Evolutionary conservation across 2,329 filamentous ascomycete species (phyloP).

Genomic region (Ilyonectria robusta): DNA sequence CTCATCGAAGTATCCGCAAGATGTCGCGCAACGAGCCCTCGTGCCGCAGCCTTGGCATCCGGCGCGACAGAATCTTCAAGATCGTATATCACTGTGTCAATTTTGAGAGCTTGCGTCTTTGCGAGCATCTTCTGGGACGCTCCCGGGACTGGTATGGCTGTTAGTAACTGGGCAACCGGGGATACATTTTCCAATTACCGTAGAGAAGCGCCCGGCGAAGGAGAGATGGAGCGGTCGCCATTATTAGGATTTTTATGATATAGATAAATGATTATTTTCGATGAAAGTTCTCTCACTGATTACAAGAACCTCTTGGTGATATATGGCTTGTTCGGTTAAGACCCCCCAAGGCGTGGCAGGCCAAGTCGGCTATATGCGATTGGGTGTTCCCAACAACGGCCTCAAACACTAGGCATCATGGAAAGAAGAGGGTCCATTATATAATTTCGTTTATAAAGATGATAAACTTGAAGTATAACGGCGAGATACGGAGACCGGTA

Average conservation of each 20-base stretch:
- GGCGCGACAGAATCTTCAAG: constrained; percentile 28
- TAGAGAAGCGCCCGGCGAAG: constrained; percentile 16
- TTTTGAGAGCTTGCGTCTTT: constrained; percentile 5
- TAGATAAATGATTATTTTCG: no score
- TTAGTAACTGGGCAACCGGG: neutral
- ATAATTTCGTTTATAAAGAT: no score
- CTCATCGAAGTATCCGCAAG: constrained; percentile 11
- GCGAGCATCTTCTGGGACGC: constrained; percentile 27
- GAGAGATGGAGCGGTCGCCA: neutral
- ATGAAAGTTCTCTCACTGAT: no score
- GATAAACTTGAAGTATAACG: no score
- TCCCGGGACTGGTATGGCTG: constrained; percentile 22
- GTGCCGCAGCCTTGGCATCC: constrained; percentile 4
- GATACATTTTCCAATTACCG: neutral
- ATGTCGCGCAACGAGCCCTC: constrained; percentile 16
- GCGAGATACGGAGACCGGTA: neutral
- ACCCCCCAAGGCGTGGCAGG: neutral
- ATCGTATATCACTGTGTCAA: constrained; percentile 27
- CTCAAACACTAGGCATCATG: no score
- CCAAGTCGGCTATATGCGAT: neutral
- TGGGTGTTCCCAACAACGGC: neutral
- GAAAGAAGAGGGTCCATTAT: no score
- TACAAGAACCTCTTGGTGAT: neutral
- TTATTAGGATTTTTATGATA: neutral
- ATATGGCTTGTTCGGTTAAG: neutral